Evolutionary conservation across 257 asterid species (phyloP).

Genomic region (Jaltomata sinuosa): DNA sequence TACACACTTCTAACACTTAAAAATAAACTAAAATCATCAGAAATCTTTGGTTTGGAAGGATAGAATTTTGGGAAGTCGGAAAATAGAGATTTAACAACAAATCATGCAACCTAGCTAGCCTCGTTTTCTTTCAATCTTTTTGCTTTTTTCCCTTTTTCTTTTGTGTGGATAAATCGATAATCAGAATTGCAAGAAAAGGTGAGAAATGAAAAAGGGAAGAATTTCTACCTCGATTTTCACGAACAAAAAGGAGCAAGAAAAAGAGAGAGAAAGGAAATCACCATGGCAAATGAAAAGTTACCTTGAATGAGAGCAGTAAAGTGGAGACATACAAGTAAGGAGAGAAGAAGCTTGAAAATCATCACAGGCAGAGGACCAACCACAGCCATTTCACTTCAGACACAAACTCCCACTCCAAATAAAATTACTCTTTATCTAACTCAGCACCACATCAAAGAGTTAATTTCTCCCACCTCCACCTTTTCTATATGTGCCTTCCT

Average conservation of each 20-base stretch:
- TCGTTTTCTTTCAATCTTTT: neutral
- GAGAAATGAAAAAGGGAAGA: neutral
- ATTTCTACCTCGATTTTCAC: neutral
- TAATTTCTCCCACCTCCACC: neutral
- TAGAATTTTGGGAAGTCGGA: neutral
- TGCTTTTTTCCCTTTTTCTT: neutral
- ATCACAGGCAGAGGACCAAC: constrained; percentile 46
- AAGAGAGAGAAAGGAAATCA: neutral
- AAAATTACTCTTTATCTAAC: too few species aligned
- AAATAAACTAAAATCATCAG: neutral
- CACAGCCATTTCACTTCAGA: constrained; percentile 44
- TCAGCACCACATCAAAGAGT: too few species aligned
- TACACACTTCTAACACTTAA: too few species aligned
- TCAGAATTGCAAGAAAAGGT: neutral
- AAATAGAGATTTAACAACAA: neutral
- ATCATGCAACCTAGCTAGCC: neutral
- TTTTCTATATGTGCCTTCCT: constrained; percentile 1
- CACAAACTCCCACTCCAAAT: neutral
- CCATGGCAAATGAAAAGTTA: neutral
- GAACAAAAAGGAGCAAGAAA: neutral
- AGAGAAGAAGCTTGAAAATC: constrained; percentile 16
- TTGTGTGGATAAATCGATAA: neutral
- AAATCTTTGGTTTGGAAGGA: neutral
- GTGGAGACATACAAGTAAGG: constrained; percentile 38
- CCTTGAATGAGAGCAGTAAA: neutral